phyloP scores from a whole-genome alignment of 495 filamentous ascomycete genomes.

The Cercophora sp. region DNA sequence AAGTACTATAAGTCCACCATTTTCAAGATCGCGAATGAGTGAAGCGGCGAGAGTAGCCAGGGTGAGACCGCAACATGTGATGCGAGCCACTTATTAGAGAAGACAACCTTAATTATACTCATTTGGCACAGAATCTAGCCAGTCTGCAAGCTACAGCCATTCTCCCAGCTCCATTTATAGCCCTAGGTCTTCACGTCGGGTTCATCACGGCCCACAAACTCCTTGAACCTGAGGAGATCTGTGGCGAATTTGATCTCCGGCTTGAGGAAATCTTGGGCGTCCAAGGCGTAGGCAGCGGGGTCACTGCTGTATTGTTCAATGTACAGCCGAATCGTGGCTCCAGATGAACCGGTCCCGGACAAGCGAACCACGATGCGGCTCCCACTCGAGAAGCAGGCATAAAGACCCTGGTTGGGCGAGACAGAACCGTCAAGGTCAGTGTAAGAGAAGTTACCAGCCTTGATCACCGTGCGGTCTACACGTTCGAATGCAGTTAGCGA shows the following conservation, averaged over 20 bases:
- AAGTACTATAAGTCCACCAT: constrained; percentile 67
- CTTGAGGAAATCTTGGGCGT: constrained; percentile 91
- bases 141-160: too few species aligned
- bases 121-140: too few species aligned
- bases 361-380: constrained; percentile 90
- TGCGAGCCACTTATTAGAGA: background rate
- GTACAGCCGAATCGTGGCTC: constrained; percentile 93
- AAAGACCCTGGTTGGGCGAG: constrained; percentile 92
- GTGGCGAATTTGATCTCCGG: constrained; percentile 81
- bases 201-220: constrained; percentile 82
- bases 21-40: constrained; percentile 40
- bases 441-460: constrained; percentile 95
- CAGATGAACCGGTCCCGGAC: constrained; percentile 90
- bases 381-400: constrained; percentile 89
- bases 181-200: constrained; percentile 89
- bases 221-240: constrained; percentile 80
- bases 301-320: constrained; percentile 87
- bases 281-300: constrained; percentile 63
- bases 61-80: too few species aligned
- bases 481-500: constrained; percentile 8
- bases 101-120: background rate
- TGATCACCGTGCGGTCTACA: constrained; percentile 68
- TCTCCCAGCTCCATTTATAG: too few species aligned
- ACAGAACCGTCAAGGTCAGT: constrained; percentile 95
- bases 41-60: too few species aligned